Percentiles rank a stretch among this genome's conserved stretches.
Evolutionary conservation across 2,329 filamentous ascomycete species (phyloP).

Genomic region (Fusarium sp.): DNA sequence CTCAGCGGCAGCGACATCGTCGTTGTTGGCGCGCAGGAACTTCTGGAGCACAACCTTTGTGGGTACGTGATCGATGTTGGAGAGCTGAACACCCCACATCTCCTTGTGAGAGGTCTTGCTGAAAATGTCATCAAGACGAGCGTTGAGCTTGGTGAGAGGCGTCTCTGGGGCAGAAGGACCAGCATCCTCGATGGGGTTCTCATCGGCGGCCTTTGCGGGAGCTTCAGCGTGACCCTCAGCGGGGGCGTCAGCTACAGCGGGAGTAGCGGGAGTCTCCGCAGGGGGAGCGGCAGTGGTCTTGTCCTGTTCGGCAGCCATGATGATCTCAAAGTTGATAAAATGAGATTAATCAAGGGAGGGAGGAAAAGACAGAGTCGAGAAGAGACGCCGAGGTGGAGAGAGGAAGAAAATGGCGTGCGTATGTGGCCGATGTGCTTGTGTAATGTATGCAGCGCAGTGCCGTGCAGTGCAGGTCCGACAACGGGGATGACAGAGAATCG

Average conservation of each 20-base stretch:
- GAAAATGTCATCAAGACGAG: conserved; percentile 68
- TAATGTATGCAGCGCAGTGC: neutral
- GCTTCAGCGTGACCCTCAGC: conserved; percentile 5
- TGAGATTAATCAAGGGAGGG: neutral
- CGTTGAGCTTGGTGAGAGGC: conserved; percentile 67
- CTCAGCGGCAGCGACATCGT: conserved; percentile 78
- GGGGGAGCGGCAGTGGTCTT: conserved; percentile 29
- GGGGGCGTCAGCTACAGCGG: conserved; percentile 1
- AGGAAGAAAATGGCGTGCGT: neutral
- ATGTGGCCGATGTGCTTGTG: neutral
- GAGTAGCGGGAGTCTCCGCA: conserved; percentile 22
- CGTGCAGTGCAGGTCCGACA: neutral
- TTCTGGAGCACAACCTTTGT: conserved; percentile 91
- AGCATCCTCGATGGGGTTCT: conserved; percentile 14
- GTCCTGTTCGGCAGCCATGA: conserved; percentile 49
- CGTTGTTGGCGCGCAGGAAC: conserved; percentile 90
- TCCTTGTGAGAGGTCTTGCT: conserved; percentile 73
- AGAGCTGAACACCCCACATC: conserved; percentile 87
- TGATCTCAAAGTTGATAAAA: conserved; percentile 8
- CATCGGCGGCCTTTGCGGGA: conserved; percentile 28
- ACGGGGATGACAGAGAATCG: conserved; percentile 1
- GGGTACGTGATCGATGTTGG: conserved; percentile 70
- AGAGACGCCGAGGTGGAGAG: neutral
- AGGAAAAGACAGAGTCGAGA: neutral
- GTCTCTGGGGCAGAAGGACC: conserved; percentile 41